phyloP scores from a whole-genome alignment of 768 basidiomycete species.

The Boletus eberwhitei region DNA sequence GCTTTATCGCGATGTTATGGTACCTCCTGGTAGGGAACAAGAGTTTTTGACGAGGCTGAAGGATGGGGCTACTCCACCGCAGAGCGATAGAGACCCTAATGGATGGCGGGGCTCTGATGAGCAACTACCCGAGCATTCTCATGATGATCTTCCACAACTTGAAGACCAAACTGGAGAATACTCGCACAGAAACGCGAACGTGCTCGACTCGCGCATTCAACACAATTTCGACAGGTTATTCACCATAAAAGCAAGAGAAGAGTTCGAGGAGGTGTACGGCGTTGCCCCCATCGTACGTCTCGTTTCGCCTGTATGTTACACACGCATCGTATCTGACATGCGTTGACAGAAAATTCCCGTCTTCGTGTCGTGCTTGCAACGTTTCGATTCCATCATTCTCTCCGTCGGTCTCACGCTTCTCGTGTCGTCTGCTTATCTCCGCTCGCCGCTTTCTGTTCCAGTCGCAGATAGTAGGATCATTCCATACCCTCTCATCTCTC shows the following conservation, averaged over 20 bases:
- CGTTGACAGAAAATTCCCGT: slow-evolving; percentile 63
- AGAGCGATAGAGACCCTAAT: slow-evolving; percentile 7
- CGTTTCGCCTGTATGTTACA: background rate
- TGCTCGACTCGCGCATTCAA: slow-evolving; percentile 47
- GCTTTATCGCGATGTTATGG: slow-evolving; percentile 67
- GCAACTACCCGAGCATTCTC: slow-evolving; percentile 6
- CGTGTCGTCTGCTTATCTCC: slow-evolving; percentile 58
- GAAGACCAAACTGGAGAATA: slow-evolving; percentile 17
- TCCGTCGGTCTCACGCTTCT: slow-evolving; percentile 57
- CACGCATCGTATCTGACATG: slow-evolving; percentile 2
- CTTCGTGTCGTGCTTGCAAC: slow-evolving; percentile 73
- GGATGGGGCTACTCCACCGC: slow-evolving; percentile 4
- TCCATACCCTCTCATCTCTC: slow-evolving; percentile 23
- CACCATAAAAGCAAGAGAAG: slow-evolving; percentile 61
- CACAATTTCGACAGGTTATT: slow-evolving; percentile 65
- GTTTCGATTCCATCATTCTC: slow-evolving; percentile 69
- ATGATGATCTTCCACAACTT: slow-evolving; percentile 15
- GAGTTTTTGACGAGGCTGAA: slow-evolving; percentile 36
- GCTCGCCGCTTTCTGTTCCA: slow-evolving; percentile 43
- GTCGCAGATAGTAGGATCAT: slow-evolving; percentile 14
- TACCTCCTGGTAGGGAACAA: slow-evolving; percentile 40
- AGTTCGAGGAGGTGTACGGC: slow-evolving; percentile 77
- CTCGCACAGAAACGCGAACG: background rate
- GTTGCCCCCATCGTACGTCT: slow-evolving; percentile 70
- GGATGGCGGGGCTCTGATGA: slow-evolving; percentile 12